Evolutionary conservation across 768 basidiomycete species (phyloP).

Genomic region (Phanerochaete carnosa): DNA sequence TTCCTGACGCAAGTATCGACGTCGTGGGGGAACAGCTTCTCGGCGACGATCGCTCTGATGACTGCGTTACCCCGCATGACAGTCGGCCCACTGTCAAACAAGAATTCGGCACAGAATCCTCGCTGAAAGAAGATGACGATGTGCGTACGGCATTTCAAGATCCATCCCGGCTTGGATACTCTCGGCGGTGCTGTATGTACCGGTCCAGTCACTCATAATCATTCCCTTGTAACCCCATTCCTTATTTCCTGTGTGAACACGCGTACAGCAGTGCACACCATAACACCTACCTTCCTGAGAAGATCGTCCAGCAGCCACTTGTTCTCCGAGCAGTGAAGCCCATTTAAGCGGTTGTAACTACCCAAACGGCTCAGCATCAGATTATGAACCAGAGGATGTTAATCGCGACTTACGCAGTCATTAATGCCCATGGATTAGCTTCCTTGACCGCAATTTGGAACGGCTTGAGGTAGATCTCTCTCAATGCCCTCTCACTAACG

Average conservation of each 20-base stretch:
- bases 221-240: constrained; percentile 65
- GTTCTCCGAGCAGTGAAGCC: constrained; percentile 56
- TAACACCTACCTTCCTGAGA: constrained; percentile 38
- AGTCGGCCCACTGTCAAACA: constrained; percentile 37
- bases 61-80: constrained; percentile 46
- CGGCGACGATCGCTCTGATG: constrained; percentile 34
- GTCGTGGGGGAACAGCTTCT: constrained; percentile 42
- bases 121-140: neutral
- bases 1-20: constrained; percentile 33
- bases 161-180: constrained; percentile 62
- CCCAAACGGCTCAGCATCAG: neutral
- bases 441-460: constrained; percentile 58
- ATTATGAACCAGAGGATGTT: neutral
- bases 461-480: constrained; percentile 65
- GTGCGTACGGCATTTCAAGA: constrained; percentile 56
- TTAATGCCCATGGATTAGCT: constrained; percentile 54
- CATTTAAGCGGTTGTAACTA: constrained; percentile 61
- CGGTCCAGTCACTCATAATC: constrained; percentile 61
- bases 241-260: constrained; percentile 18
- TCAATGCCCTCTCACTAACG: constrained; percentile 53
- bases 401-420: constrained; percentile 45
- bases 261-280: neutral
- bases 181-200: constrained; percentile 43
- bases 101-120: neutral
- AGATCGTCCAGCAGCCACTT: constrained; percentile 47